These are phyloP conservation scores for Malus hybrid DNA, from an alignment of 331 rosid species.

Conservation along the genomic window DNA sequence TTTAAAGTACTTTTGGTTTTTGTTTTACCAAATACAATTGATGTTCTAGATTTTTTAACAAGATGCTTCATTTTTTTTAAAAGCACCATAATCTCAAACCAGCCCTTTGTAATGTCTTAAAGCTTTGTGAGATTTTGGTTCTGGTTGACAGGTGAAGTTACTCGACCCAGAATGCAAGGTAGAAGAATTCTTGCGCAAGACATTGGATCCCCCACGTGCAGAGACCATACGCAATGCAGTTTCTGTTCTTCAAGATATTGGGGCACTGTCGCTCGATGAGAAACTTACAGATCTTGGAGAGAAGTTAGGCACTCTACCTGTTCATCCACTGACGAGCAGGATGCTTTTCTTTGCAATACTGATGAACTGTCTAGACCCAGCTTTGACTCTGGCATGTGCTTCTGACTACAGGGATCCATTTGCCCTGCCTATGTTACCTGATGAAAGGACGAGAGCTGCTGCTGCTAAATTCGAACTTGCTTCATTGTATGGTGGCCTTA, in stretches of 20 bases:
- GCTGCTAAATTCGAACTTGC: conserved; percentile 67
- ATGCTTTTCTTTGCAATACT: conserved; percentile 83
- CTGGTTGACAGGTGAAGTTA: conserved; percentile 63
- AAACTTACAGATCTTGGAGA: conserved; percentile 77
- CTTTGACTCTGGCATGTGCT: conserved; percentile 86
- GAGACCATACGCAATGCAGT: conserved; percentile 78
- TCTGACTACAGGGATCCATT: conserved; percentile 84
- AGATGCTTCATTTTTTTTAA: too few species aligned
- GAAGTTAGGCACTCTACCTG: conserved; percentile 86
- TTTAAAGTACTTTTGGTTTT: too few species aligned
- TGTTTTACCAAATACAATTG: too few species aligned
- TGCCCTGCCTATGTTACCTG: conserved; percentile 62
- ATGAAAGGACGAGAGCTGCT: conserved; percentile 48
- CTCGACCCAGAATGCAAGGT: conserved; percentile 66
- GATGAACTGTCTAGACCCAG: conserved; percentile 96
- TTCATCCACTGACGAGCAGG: conserved; percentile 85
- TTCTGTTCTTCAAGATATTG: conserved; percentile 78
- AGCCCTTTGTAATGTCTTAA: background rate
- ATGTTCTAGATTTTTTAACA: too few species aligned
- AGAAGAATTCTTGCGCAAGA: conserved; percentile 65
- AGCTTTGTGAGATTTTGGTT: background rate
- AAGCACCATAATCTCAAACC: too few species aligned
- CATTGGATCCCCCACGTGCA: conserved; percentile 78
- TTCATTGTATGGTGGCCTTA: conserved; percentile 66
- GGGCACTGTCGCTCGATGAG: conserved; percentile 75